Evolutionary conservation across 495 filamentous ascomycete species (phyloP), one percentile per base, ranked within the genome.

Genomic region (Hypoxylon fragiforme): DNA sequence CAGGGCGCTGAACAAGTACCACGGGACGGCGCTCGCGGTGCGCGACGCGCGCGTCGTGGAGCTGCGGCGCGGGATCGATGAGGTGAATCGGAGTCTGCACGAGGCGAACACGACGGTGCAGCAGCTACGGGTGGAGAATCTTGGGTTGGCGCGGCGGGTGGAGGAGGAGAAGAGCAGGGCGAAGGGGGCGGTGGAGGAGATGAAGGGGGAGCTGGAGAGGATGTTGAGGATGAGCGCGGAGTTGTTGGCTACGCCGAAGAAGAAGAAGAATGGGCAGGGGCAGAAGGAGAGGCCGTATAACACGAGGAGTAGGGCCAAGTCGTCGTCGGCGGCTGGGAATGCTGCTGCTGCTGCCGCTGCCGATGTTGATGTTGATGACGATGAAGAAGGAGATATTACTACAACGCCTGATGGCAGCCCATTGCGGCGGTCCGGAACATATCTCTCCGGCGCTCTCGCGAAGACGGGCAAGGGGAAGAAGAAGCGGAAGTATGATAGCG

Each of bases 401-500:
- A 41, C 55, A 18, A 57, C 56, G 2, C 43, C 57, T 8, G 61
- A 52, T 3, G 48, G 56, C 4, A 54, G 56, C 38, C 44, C 51
- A 13, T 16, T 58, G 3, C 24, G 45, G 22, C 24, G 45, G 22
- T 32, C 60, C 1, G 55, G 57, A 3, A 26, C 43, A 26, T 65
- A 65, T 34, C 47, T 77, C 24, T 65, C 70, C 21, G 75, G 51
- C 0, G 63, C 55, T 2, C 43, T 73, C 18, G 70, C 51, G 7
- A 67, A 56, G 50, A 49, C 50, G 30, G 66, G 51, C 0, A 70
- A 51, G 36, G 57, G 61, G 8, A 66, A 48, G 59, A 77, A 76
- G 67, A 68, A 69, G 61, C 70, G 78, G 39, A 74, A 76, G 38
- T 75, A 84, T 55, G 83, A 87, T 49, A 85, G 81, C 63, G 85